Evolutionary conservation across 75 land plant species (phyloP), one percentile per base, ranked within the genome.

Genomic region (Cryptomeria japonica): DNA sequence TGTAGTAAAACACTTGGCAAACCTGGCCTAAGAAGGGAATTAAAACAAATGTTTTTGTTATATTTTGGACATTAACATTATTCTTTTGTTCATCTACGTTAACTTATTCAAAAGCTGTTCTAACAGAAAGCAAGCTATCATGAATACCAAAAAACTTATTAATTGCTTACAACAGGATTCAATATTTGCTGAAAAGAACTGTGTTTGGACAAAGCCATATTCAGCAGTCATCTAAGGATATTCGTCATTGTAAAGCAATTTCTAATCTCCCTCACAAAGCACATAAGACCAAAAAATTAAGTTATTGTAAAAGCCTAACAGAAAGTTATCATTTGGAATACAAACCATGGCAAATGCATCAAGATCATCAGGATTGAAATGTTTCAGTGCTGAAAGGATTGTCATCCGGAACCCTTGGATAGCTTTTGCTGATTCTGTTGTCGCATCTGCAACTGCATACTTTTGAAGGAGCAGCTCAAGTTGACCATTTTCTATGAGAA

Each of bases 391-490:
- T 90, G 99, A 94, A 46, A 98, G 96, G 86, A 98, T 95, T 86
- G 99, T 96, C 97, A 98, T 98, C 34, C 97, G 93, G 87, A 98
- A 98, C 78, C 98, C 99, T 89, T 94, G 92, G 41, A 94, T 94
- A 75, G 96, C 92, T 77, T 93, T 96, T 88, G 95, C 93, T 64
- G 95, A 92, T 87, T 93, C 94, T 56, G 93, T 88, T 86, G 92
- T 86, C n/a, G 92, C 87, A 70, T 98, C 99, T 80, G 96, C 95
- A 87, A 93, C 93, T 56, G 99, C 95, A 86, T 90, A 94, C 90
- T 98, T 98, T 56, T 96, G 99, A 87, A 98, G 99, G 46, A 98
- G 94, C 47, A 98, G 95, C 89, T 95, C 94, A 87, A 98, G 88
- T 86, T 95, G 96, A 42, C 99, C 99, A 91, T 98, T 97, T 86